Base-by-base conservation (phyloP, 768 basidiomycete genomes). In the Mrakia blollopis region DNA sequence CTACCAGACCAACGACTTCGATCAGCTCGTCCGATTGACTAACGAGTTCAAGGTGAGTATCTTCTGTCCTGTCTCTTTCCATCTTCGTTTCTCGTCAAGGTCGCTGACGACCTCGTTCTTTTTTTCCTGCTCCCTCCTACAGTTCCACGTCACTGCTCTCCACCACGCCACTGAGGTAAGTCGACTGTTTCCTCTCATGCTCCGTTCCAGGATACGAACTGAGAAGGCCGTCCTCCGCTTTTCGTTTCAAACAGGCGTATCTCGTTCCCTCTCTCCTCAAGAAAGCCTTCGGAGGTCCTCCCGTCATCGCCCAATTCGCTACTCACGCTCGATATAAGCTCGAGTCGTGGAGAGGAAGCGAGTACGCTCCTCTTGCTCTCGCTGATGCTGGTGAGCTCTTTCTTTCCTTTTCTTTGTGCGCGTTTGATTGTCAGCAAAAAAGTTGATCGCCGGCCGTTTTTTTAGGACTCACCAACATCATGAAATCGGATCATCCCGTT, bases 101-200 rank as follows among this genome's bases (percentile, higher is more conserved):
- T 18, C 37, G 28, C 60, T 37, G 61, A 57, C 21, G n/a, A 44
- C 18, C 77, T 83, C n/a, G 81, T 82, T 72, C 81, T 82, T 72
- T 47, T 75, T 8, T 44, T 83, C 25, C 80, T 81, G 32, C 74
- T 93, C 89, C 85, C 92, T 4, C 88, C 91, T 92, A 85, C 84
- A 91, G 78, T 83, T 83, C 80, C 78, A 77, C 47, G 80, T 83
- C 69, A 79, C 81, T 4, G 81, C 82, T 30, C 80, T 83, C 74
- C 82, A 83, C 72, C 92, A 93, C 79, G 91, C 92, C 2, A 89
- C 89, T 76, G 92, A 94, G 80, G 88, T 91, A 0, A 93, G 91
- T n/a, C 57, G 2, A 16, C 14, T 14, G 44, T 44, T 50, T 50
- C 1, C 47, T 21, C 47, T 50, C 18, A 4, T 21, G 47, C 7